These are phyloP conservation scores for Xylaria nigripes DNA, from an alignment of 495 filamentous ascomycete species.

Conservation along the genomic window DNA sequence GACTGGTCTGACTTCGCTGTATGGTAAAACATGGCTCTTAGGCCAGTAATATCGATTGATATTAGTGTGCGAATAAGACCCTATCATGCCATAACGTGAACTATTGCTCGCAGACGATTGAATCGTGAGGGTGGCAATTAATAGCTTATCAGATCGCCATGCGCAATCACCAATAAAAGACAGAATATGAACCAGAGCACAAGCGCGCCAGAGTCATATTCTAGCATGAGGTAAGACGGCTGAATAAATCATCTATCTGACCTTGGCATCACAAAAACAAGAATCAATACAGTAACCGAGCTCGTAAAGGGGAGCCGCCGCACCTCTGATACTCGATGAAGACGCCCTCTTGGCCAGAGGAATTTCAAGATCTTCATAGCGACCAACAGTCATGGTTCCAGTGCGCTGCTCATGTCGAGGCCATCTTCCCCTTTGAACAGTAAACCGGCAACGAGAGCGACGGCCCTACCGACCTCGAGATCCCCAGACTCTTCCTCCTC, in stretches of 20 bases:
- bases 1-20: too few relatives aligned
- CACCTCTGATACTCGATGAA: constrained; percentile 45
- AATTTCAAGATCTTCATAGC: constrained; percentile 36
- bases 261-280: too few relatives aligned
- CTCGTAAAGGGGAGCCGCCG: constrained; percentile 46
- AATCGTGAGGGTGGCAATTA: constrained; percentile 76
- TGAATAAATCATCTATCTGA: too few relatives aligned
- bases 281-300: constrained; percentile 50
- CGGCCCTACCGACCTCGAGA: constrained; percentile 46
- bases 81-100: constrained; percentile 12
- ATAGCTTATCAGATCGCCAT: constrained; percentile 67
- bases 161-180: constrained; percentile 62
- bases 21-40: neutral
- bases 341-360: constrained; percentile 28
- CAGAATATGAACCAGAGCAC: constrained; percentile 51
- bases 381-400: constrained; percentile 37
- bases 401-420: constrained; percentile 69
- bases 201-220: constrained; percentile 18
- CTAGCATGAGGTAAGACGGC: neutral
- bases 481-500: constrained; percentile 70
- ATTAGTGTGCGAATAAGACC: neutral
- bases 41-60: neutral
- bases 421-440: constrained; percentile 69
- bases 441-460: constrained; percentile 40
- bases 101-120: constrained; percentile 51